Evolutionary conservation across 768 basidiomycete species (phyloP).

Genomic region (Mycena epipterygia): DNA sequence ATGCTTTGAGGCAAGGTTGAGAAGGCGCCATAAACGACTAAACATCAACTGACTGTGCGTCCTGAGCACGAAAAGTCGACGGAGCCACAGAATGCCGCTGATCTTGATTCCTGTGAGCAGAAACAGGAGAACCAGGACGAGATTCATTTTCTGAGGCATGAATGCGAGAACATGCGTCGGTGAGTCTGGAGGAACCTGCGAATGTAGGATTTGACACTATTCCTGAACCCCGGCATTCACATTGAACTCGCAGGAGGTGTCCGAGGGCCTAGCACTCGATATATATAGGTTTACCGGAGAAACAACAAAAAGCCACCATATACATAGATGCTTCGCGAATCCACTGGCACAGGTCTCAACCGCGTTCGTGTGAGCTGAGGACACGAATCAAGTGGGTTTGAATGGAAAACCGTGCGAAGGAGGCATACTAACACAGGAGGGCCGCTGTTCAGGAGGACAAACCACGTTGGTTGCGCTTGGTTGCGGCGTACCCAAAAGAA

Average conservation of each 20-base stretch:
- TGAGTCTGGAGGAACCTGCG: no score
- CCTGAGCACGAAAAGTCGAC: background rate
- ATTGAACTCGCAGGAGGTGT: background rate
- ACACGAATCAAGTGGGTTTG: background rate
- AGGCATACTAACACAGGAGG: no score
- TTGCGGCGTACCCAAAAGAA: no score
- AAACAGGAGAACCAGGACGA: slow-evolving; percentile 1
- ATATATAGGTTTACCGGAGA: no score
- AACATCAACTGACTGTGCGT: slow-evolving; percentile 4
- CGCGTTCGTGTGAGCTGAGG: background rate
- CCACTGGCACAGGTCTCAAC: background rate
- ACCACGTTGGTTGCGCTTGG: no score
- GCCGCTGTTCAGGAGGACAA: no score
- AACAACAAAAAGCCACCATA: background rate
- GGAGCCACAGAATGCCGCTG: slow-evolving; percentile 13
- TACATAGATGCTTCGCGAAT: background rate
- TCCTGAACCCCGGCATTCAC: background rate
- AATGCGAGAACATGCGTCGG: background rate
- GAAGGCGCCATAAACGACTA: background rate
- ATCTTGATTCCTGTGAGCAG: background rate
- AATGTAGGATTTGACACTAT: no score
- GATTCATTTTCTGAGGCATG: background rate
- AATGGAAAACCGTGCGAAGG: no score
- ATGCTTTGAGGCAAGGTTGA: slow-evolving; percentile 3
- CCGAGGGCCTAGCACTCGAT: background rate